Percentiles rank a stretch among this genome's conserved stretches.
phyloP scores from a whole-genome alignment of 176 grass and related monocot species.

The Echinochloa phyllopogon region DNA sequence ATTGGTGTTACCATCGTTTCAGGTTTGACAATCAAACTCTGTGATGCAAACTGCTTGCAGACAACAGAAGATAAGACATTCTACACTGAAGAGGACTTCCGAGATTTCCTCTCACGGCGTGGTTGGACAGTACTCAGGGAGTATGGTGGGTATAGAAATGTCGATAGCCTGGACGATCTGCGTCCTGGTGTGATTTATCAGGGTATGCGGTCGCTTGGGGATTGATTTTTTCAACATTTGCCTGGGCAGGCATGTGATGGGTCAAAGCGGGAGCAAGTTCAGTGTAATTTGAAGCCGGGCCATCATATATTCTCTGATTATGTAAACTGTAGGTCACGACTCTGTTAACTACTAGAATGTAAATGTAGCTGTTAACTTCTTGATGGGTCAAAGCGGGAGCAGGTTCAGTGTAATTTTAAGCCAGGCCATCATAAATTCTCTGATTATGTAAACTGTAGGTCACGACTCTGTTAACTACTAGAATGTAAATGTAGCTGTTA shows the following conservation, averaged over 20 bases:
- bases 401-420: constrained; percentile 3
- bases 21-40: constrained; percentile 87
- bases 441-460: constrained; percentile 38
- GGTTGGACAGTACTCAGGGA: constrained; percentile 81
- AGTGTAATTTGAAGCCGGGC: not conserved
- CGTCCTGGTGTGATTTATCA: constrained; percentile 76
- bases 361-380: not conserved
- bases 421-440: not conserved
- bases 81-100: constrained; percentile 87
- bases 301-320: not conserved
- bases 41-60: constrained; percentile 60
- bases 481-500: not conserved
- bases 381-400: not conserved
- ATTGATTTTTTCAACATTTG: constrained; percentile 49
- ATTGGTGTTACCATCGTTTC: constrained; percentile 26
- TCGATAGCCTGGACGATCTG: constrained; percentile 78
- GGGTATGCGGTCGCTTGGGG: constrained; percentile 57
- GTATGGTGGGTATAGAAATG: constrained; percentile 61
- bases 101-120: constrained; percentile 63
- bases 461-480: not conserved
- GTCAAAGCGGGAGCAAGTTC: not conserved
- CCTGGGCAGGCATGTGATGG: not conserved
- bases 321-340: constrained; percentile 38
- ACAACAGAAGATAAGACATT: constrained; percentile 83
- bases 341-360: not conserved